These are phyloP conservation scores for Mrakia gelida DNA, from an alignment of 768 basidiomycete species.

Conservation along the genomic window DNA sequence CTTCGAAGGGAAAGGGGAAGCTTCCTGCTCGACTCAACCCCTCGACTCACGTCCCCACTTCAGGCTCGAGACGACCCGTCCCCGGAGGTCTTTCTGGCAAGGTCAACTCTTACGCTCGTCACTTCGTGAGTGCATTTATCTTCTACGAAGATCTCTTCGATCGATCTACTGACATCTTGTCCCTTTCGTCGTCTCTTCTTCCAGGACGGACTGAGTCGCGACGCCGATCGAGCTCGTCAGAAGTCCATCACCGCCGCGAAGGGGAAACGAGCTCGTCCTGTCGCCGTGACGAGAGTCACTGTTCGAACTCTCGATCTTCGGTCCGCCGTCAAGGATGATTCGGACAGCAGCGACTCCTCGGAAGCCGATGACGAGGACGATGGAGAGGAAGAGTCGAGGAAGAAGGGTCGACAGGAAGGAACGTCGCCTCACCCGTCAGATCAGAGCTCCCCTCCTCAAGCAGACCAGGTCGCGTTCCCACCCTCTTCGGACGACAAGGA, in stretches of 20 bases:
- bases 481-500: not conserved
- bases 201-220: conserved; percentile 60
- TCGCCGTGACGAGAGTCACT: conserved; percentile 71
- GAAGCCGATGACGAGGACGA: conserved; percentile 38
- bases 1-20: conserved; percentile 5
- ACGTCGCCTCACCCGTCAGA: not conserved
- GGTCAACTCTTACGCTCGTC: conserved; percentile 2
- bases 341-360: conserved; percentile 51
- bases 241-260: conserved; percentile 76
- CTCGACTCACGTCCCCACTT: not conserved
- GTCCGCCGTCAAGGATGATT: conserved; percentile 80
- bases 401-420: not conserved
- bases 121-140: not conserved
- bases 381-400: conserved; percentile 22
- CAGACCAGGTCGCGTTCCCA: not conserved
- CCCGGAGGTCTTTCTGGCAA: conserved; percentile 1
- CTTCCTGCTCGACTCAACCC: not conserved
- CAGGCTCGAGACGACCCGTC: not conserved
- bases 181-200: not conserved
- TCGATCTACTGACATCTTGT: not conserved
- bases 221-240: conserved; percentile 55
- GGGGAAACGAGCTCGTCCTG: conserved; percentile 80
- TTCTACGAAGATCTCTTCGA: not conserved
- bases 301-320: conserved; percentile 82
- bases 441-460: not conserved